Evolutionary conservation across 306 rosid genomes (phyloP).

Genomic region (Rubus parviflorus): DNA sequence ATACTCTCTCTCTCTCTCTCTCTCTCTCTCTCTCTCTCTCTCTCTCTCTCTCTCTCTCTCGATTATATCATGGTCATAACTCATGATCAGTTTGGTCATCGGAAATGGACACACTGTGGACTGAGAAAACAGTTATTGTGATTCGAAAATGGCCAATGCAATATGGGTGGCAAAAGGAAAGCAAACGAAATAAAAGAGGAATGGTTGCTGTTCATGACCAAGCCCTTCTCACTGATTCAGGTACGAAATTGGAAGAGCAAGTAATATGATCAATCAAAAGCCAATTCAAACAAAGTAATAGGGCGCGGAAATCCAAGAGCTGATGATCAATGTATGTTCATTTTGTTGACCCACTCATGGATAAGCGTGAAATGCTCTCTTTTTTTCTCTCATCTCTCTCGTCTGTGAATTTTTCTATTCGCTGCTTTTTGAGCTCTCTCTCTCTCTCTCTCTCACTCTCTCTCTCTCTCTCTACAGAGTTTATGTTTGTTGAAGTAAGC

Average conservation of each 20-base stretch:
- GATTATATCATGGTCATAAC: conserved; percentile 10
- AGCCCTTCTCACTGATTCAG: conserved; percentile 1
- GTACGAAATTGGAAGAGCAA: conserved; percentile 38
- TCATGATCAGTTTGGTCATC: conserved; percentile 28
- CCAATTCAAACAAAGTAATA: neutral
- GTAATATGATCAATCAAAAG: conserved; percentile 9
- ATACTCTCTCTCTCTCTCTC: neutral
- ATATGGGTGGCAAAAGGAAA: conserved; percentile 39
- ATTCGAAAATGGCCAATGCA: conserved; percentile 46
- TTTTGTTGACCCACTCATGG: conserved; percentile 36
- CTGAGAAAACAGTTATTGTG: conserved; percentile 39
- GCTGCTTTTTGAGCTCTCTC: neutral
- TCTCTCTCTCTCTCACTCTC: neutral
- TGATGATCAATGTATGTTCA: conserved; percentile 21
- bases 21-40: conserved; percentile 25
- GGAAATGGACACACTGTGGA: conserved; percentile 26
- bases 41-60: conserved; percentile 26
- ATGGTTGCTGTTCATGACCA: conserved; percentile 26
- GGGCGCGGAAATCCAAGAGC: conserved; percentile 61
- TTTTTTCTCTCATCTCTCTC: conserved; percentile 4
- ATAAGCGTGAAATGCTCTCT: conserved; percentile 24
- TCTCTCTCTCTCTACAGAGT: neutral
- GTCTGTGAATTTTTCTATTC: neutral
- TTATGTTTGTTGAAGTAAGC: conserved; percentile 10
- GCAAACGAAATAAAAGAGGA: conserved; percentile 37